Evolutionary conservation across 805 yeast genomes (phyloP).

Genomic region (Scheffersomyces amazonensis): DNA sequence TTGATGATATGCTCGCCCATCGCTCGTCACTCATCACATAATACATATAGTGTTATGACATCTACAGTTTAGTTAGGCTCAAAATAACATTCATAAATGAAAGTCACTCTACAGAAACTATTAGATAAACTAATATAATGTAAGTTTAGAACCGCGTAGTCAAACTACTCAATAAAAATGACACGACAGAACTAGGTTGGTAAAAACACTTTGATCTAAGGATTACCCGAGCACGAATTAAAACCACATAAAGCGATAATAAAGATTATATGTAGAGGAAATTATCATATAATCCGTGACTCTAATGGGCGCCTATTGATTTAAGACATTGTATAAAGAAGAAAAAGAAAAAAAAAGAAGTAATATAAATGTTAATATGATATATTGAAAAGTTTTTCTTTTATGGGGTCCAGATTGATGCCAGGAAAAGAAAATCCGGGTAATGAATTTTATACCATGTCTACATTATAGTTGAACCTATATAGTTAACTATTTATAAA

Average conservation of each 20-base stretch:
- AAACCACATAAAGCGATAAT: conserved; percentile 40
- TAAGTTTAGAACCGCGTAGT: conserved; percentile 77
- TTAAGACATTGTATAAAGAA: conserved; percentile 42
- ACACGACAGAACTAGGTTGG: conserved; percentile 60
- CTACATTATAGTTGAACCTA: neutral
- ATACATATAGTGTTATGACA: no score
- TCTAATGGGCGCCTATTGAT: conserved; percentile 79
- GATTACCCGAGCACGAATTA: conserved; percentile 91
- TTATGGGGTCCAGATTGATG: neutral
- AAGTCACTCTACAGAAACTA: no score
- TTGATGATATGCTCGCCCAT: no score
- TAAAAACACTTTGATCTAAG: conserved; percentile 63
- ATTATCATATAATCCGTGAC: conserved; percentile 55
- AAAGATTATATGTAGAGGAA: conserved; percentile 47
- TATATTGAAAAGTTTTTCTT: neutral
- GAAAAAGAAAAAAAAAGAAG: conserved; percentile 13
- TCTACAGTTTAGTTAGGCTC: no score
- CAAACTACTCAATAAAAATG: conserved; percentile 37
- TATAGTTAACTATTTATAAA: neutral
- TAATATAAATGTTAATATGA: neutral
- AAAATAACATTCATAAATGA: no score
- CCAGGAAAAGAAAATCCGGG: conserved; percentile 12
- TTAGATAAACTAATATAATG: no score
- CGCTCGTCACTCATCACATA: no score
- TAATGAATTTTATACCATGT: conserved; percentile 10